A percentile compares a stretch with the other conserved stretches of the same genome.
These are phyloP conservation scores for Boletus nobilissimus DNA, from an alignment of 1,284 basidiomycete species.

Conservation along the genomic window DNA sequence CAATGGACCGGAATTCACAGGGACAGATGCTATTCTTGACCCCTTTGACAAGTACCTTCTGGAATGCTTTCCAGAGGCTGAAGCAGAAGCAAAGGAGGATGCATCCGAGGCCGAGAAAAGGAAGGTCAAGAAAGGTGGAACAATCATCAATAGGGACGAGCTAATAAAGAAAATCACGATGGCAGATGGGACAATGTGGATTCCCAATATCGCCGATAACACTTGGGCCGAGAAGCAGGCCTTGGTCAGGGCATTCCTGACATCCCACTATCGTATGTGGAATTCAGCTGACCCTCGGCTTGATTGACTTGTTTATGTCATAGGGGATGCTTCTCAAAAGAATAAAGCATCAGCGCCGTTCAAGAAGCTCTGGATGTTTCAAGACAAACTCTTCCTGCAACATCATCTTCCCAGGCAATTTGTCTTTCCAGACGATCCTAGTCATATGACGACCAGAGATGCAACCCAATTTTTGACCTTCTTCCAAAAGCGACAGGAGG, in stretches of 20 bases:
- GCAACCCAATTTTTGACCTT: background rate
- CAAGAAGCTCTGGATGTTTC: background rate
- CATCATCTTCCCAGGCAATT: background rate
- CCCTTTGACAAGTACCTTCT: background rate
- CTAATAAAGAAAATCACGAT: background rate
- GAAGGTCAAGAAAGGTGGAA: background rate
- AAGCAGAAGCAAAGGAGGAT: background rate
- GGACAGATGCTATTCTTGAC: background rate
- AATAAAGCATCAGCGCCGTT: background rate
- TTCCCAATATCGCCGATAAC: background rate
- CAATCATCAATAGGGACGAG: background rate
- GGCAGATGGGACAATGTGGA: background rate
- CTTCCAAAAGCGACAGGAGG: background rate
- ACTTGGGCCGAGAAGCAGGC: background rate
- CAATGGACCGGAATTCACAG: background rate
- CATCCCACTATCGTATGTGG: background rate
- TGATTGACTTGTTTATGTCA: fast-evolving
- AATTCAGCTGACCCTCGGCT: fast-evolving
- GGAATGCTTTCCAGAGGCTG: background rate
- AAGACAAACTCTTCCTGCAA: background rate
- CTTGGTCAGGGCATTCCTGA: background rate
- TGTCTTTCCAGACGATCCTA: background rate
- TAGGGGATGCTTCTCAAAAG: background rate
- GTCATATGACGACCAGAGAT: background rate
- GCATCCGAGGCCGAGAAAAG: background rate